Evolutionary conservation across 1,284 basidiomycete genomes (phyloP).

Genomic region (Peniophora sp.): DNA sequence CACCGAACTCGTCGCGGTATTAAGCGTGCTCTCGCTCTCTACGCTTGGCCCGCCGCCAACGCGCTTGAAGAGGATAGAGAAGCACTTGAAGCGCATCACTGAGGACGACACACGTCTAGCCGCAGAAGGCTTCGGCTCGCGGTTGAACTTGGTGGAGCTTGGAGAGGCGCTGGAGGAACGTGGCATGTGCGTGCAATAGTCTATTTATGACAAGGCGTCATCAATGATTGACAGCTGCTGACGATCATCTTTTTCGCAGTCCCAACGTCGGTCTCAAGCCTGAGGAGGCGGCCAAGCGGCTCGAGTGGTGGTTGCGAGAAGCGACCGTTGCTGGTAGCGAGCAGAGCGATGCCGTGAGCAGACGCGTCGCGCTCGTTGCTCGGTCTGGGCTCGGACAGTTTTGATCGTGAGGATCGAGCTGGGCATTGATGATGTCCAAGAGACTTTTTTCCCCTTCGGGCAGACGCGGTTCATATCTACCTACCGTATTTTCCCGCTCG

Average conservation of each 20-base stretch:
- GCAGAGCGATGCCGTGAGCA: constrained; percentile 29
- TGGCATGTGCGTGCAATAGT: constrained; percentile 52
- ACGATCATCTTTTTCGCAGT: constrained; percentile 18
- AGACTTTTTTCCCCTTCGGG: neutral
- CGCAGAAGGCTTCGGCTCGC: constrained; percentile 36
- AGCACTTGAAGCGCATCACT: constrained; percentile 45
- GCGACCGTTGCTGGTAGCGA: constrained; percentile 16
- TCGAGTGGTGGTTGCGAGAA: constrained; percentile 56
- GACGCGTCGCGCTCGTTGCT: constrained; percentile 33
- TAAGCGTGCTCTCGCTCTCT: constrained; percentile 51
- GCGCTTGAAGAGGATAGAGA: constrained; percentile 44
- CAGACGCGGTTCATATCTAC: neutral
- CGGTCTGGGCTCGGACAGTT: constrained; percentile 14
- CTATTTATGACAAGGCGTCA: neutral
- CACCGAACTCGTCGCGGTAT: constrained; percentile 16
- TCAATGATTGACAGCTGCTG: constrained; percentile 1
- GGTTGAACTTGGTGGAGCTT: constrained; percentile 45
- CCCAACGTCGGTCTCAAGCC: constrained; percentile 28
- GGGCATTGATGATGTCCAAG: too few species aligned
- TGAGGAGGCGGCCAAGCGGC: constrained; percentile 35
- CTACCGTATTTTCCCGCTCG: too few species aligned
- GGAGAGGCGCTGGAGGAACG: constrained; percentile 61
- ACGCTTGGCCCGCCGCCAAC: constrained; percentile 46
- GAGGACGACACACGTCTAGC: constrained; percentile 54
- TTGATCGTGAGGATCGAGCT: constrained; percentile 3